Percentiles rank a stretch among this genome's conserved stretches.
Conservation (phyloP, 768 basidiomycete species). For the Royoungia palumana region DNA sequence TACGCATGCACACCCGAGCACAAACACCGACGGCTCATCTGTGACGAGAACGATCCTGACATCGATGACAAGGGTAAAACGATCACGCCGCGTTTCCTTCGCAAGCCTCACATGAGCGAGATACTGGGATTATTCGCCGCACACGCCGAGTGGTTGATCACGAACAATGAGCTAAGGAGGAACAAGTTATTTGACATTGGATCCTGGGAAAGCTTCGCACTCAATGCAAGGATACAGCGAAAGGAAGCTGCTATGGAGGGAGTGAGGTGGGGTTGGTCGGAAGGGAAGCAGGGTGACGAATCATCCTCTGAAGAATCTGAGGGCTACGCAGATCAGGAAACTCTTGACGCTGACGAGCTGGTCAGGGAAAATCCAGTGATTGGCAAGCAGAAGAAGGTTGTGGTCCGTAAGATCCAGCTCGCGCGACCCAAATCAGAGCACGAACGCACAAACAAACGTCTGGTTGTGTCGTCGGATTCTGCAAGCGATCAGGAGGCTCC, state of each 20-base stretch:
- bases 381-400: slow-evolving; percentile 18
- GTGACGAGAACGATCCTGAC: slow-evolving; percentile 30
- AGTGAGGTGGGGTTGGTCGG: slow-evolving; percentile 22
- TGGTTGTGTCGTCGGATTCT: slow-evolving; percentile 20
- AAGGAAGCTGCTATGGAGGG: slow-evolving; percentile 28
- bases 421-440: slow-evolving; percentile 6
- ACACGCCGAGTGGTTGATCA: slow-evolving; percentile 58
- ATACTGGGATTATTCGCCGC: slow-evolving; percentile 49
- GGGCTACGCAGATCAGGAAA: background rate
- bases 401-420: slow-evolving; percentile 22
- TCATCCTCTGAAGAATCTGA: slow-evolving; percentile 6
- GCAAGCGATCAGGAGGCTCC: slow-evolving; percentile 16
- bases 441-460: background rate
- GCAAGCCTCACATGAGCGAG: slow-evolving; percentile 49
- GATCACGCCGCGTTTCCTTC: slow-evolving; percentile 38
- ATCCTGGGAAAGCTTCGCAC: slow-evolving; percentile 49
- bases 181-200: slow-evolving; percentile 38
- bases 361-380: slow-evolving; percentile 27
- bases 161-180: slow-evolving; percentile 38
- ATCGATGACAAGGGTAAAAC: slow-evolving; percentile 29
- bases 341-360: slow-evolving; percentile 1
- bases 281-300: slow-evolving; percentile 9
- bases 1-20: slow-evolving; percentile 29
- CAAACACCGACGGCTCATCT: slow-evolving; percentile 34
- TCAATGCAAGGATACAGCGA: slow-evolving; percentile 29